Base-by-base conservation (phyloP, 305 asterid species). In the Ajuga reptans region DNA sequence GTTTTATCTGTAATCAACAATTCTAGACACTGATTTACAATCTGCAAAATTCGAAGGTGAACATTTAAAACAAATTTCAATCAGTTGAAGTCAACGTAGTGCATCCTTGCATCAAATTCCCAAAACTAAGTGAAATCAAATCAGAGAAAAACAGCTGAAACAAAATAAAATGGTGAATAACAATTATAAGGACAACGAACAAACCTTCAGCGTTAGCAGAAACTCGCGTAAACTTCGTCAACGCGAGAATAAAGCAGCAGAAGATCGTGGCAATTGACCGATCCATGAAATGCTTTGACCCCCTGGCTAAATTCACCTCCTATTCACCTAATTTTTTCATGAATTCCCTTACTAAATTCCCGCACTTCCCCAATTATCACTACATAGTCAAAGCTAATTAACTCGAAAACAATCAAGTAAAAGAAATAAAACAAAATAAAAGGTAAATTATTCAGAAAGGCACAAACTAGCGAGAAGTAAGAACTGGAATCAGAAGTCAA, bases 161-260 rank as follows among this genome's bases (percentile, higher is more conserved):
- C 27, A 2, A 0, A 6, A 54, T 18, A 4, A 53, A 45, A 49
- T 0, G 14, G 42, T 1, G 50, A 62, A 10, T 3, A 27, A n/a
- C 16, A 17, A 37, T 37, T 21, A 45, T n/a, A 53, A 64, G 5
- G 9, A 4, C 17, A 49, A 67, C 49, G 9, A 72, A 72, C 78
- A 21, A 50, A 89, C 96, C 95, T 90, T 90, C 96, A 16, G 79
- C 86, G 80, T 90, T 90, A 45, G 82, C 63, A 58, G 82, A 81
- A 66, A 84, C 92, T 17, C 56, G 81, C 29, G 71, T 75, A 43
- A 80, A 55, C 72, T 79, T 64, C 17, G 74, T 60, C 21, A 84
- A 63, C 21, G 83, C 46, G 60, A 84, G 65, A 69, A 79, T 2
- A 49, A 85, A 72, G 81, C 70, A 82, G 64, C 12, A 67, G 34